A percentile compares a stretch with the other conserved stretches of the same genome.
phyloP scores from a whole-genome alignment of 2,329 filamentous ascomycete genomes.

The Xylaria sp. region DNA sequence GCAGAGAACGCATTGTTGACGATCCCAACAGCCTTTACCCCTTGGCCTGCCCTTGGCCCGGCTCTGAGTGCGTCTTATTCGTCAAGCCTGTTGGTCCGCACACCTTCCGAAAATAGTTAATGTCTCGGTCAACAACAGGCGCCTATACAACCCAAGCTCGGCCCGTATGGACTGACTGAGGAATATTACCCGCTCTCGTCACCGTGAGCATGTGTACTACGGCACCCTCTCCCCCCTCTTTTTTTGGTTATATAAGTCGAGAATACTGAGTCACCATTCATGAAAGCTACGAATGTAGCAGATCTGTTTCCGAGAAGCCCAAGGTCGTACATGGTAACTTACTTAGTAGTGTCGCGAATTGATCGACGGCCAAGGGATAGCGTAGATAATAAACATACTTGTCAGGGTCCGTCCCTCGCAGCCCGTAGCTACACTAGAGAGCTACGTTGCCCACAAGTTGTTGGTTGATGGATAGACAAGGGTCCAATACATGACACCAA shows the following conservation, averaged over 20 bases:
- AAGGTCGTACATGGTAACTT: not conserved
- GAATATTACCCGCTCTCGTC: not conserved
- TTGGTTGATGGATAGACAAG: not conserved
- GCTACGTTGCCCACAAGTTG: not conserved
- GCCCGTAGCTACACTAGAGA: not conserved
- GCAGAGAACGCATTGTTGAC: not conserved
- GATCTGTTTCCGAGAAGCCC: too few species aligned
- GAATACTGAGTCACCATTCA: not conserved
- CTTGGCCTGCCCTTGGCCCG: not conserved
- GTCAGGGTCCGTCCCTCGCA: too few species aligned
- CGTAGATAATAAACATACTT: too few species aligned
- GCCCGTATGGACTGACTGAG: not conserved
- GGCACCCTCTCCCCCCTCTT: too few species aligned
- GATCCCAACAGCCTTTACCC: not conserved
- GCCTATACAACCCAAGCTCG: not conserved
- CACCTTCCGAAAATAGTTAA: constrained; percentile 30
- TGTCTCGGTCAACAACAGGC: not conserved
- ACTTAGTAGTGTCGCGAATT: not conserved
- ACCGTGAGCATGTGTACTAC: not conserved
- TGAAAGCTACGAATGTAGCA: not conserved
- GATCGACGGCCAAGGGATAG: constrained; percentile 1
- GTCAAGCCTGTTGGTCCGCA: not conserved
- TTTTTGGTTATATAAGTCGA: not conserved
- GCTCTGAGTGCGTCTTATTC: constrained; percentile 4
- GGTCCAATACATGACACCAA: not conserved